Evolutionary conservation across 2,329 filamentous ascomycete genomes (phyloP), one percentile per base, ranked within the genome.

Genomic region (Pseudocercospora vitis): DNA sequence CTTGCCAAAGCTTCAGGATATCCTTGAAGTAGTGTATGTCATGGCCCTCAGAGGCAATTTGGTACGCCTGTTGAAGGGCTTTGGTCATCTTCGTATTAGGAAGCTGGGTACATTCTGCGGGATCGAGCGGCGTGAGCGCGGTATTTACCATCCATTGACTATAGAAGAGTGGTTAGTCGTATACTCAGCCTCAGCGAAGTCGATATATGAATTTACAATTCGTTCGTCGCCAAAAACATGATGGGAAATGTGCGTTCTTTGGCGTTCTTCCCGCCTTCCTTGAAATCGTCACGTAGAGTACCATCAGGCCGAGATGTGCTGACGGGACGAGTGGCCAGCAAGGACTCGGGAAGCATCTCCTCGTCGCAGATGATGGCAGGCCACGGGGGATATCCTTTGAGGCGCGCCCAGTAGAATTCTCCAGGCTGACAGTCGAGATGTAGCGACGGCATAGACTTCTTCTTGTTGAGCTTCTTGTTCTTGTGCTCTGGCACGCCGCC

Each of bases 351-450:
- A 16, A 99, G 84, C 86, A 99, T 97, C 58, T 87, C 85, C 72
- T 99, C 92, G 69, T 96, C 91, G 71, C 89, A 94, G 64, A 99
- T 84, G 68, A 99, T 88, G 50, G 90, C 87, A 12, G 94, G 94
- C 94, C 94, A 99, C 32, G 89, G 86, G 26, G 94, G 89, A 73
- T 89, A 95, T 56, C 92, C 94, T 79, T 95, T 96, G 73, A 99
- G 85, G 72, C 91, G 89, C 60, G 95, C 90, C 68, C 95, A 85
- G 74, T 88, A 97, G 74, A 91, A 88, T 66, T 97, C 87, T 63
- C 95, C 94, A 3, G 94, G 89, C 76, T 95, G 81, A 60, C 89
- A 91, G 69, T 96, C 83, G 49, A 89, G 79, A 63, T 77, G 74
- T 37, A 79, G 70, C 50, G 86, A 85, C 58, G 81, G 79, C 74